Evolutionary conservation across 2,329 filamentous ascomycete species (phyloP).

Genomic region (Fusarium siculi): DNA sequence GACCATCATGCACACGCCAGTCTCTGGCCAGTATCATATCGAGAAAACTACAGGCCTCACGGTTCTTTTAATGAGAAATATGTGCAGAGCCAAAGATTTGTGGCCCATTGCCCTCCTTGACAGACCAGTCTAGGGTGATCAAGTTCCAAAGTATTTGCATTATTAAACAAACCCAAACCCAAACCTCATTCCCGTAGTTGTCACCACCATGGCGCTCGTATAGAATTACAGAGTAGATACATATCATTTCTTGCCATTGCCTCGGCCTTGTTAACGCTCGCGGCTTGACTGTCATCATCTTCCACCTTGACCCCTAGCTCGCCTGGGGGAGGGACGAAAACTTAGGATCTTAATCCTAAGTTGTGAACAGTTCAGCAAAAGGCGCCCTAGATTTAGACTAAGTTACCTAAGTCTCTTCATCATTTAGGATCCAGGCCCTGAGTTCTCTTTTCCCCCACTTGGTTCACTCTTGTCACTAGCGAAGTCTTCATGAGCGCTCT

Average conservation of each 20-base stretch:
- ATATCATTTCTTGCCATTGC: conserved; percentile 42
- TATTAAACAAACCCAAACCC: conserved; percentile 1
- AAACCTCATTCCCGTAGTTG: conserved; percentile 12
- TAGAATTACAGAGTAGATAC: conserved; percentile 22
- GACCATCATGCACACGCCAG: not conserved
- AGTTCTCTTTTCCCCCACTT: not conserved
- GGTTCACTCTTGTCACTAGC: not conserved
- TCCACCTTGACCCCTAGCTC: conserved; percentile 10
- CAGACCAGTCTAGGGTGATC: not conserved
- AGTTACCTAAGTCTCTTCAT: not conserved
- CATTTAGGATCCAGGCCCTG: not conserved
- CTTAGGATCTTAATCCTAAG: not conserved
- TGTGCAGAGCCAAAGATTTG: not conserved
- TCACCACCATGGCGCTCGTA: conserved; percentile 2
- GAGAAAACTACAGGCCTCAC: not conserved
- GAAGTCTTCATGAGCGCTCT: conserved; percentile 19
- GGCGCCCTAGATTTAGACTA: not conserved
- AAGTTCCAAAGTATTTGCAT: not conserved
- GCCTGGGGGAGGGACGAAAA: not conserved
- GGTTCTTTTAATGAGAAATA: not conserved
- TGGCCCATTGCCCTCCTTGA: not conserved
- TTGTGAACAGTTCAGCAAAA: not conserved
- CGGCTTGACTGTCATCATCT: conserved; percentile 35
- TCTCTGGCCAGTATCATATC: not conserved
- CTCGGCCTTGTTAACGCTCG: conserved; percentile 41